phyloP scores from a whole-genome alignment of 2,329 filamentous ascomycete species.

The Colletotrichum lupini region DNA sequence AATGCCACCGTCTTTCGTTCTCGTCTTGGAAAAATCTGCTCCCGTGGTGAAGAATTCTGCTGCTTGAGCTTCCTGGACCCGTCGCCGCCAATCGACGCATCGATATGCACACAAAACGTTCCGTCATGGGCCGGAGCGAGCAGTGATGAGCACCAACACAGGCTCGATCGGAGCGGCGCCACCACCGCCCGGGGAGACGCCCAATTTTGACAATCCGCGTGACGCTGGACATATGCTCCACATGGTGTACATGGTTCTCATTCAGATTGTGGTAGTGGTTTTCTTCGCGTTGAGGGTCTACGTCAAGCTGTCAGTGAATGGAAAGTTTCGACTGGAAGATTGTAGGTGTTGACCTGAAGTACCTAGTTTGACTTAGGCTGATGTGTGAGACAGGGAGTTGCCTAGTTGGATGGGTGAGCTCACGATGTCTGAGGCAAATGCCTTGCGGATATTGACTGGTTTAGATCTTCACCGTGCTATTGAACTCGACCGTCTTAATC shows the following conservation, averaged over 20 bases:
- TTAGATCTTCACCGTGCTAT: constrained; percentile 24
- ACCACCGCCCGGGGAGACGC: constrained; percentile 31
- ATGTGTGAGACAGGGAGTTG: constrained; percentile 20
- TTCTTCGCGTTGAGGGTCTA: constrained; percentile 26
- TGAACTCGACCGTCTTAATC: constrained; percentile 22
- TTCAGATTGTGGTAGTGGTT: constrained; percentile 12
- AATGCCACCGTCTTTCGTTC: background rate
- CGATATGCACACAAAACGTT: background rate
- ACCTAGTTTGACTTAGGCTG: background rate
- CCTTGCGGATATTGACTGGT: background rate
- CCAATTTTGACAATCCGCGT: constrained; percentile 30
- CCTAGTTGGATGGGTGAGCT: constrained; percentile 28
- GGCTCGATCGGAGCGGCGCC: constrained; percentile 26
- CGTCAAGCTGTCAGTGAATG: constrained; percentile 20
- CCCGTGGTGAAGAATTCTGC: background rate
- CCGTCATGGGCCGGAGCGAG: constrained; percentile 18
- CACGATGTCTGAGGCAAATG: background rate
- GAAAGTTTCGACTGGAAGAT: constrained; percentile 30
- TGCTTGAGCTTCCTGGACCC: background rate
- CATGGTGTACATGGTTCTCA: constrained; percentile 8
- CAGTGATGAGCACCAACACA: constrained; percentile 22
- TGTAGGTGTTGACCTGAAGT: constrained; percentile 8
- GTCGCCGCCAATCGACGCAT: background rate
- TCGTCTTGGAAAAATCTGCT: background rate
- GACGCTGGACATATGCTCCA: constrained; percentile 21